A percentile compares a stretch with the other conserved stretches of the same genome.
Conservation (phyloP, 1,139 yeast genomes). For the Yamadazyma trypodendri region DNA sequence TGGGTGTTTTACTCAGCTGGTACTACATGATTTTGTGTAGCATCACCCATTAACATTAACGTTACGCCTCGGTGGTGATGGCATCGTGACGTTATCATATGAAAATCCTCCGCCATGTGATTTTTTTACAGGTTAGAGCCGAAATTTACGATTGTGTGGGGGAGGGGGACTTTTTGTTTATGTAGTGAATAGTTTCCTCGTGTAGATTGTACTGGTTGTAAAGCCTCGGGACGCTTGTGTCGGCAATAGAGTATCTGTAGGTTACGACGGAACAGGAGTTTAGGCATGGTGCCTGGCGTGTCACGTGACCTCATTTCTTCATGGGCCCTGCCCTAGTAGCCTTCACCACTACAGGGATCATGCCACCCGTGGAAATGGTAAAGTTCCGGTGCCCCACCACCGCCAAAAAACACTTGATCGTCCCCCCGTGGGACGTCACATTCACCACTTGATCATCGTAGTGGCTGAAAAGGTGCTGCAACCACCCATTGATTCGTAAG, state of each 20-base stretch:
- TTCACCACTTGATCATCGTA: slow-evolving; percentile 30
- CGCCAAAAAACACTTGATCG: slow-evolving; percentile 53
- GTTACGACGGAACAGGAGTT: background rate
- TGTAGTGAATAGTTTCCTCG: background rate
- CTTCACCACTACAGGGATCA: slow-evolving; percentile 61
- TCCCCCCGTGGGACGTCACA: slow-evolving; percentile 66
- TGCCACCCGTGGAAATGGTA: slow-evolving; percentile 63
- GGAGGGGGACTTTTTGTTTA: background rate
- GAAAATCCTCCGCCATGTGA: background rate
- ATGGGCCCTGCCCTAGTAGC: slow-evolving; percentile 25
- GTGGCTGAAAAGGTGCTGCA: slow-evolving; percentile 35
- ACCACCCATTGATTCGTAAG: slow-evolving; percentile 45
- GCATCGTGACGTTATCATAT: slow-evolving; percentile 1
- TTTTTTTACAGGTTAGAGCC: background rate
- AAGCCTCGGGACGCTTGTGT: too few relatives aligned
- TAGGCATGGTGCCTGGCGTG: background rate
- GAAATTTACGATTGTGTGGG: background rate
- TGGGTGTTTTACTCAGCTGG: too few relatives aligned
- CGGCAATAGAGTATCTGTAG: too few relatives aligned
- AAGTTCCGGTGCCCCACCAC: slow-evolving; percentile 57
- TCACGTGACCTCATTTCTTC: too few relatives aligned
- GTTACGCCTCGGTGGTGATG: slow-evolving; percentile 2
- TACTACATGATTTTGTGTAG: too few relatives aligned
- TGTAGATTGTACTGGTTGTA: too few relatives aligned
- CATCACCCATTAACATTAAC: too few relatives aligned